A percentile compares a stretch with the other conserved stretches of the same genome.
phyloP scores from a whole-genome alignment of 129 eudicot species.

The Glebionis coronaria region DNA sequence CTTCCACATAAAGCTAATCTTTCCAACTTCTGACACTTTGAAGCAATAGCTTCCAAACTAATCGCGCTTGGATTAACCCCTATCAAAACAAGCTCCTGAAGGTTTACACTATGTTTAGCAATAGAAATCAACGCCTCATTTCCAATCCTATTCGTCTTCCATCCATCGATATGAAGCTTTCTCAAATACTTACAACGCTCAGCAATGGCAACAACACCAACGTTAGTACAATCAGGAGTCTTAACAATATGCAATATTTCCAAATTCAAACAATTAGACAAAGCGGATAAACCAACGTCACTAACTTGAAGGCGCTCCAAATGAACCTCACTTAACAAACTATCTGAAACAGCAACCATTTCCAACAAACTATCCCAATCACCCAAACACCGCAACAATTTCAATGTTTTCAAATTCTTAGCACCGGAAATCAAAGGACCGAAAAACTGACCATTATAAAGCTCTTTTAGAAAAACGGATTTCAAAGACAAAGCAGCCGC shows the following conservation, averaged over 20 bases:
- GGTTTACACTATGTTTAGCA: slow-evolving; percentile 31
- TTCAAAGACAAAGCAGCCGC: slow-evolving; percentile 38
- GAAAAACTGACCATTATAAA: slow-evolving; percentile 55
- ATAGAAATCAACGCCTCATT: slow-evolving; percentile 34
- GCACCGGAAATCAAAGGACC: slow-evolving; percentile 52
- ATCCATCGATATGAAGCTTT: slow-evolving; percentile 45
- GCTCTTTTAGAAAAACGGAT: slow-evolving; percentile 49
- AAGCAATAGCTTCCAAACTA: slow-evolving; percentile 41
- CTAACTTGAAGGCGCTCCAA: slow-evolving; percentile 40
- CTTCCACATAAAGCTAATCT: slow-evolving; percentile 45
- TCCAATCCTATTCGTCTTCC: slow-evolving; percentile 43
- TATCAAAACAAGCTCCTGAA: slow-evolving; percentile 40
- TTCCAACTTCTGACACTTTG: slow-evolving; percentile 36
- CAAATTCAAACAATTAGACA: slow-evolving; percentile 30
- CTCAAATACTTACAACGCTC: slow-evolving; percentile 29
- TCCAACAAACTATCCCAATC: slow-evolving; percentile 60
- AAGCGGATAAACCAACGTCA: slow-evolving; percentile 28
- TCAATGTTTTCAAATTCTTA: slow-evolving; percentile 49
- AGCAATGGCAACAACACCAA: slow-evolving; percentile 30
- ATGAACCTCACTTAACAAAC: slow-evolving; percentile 30
- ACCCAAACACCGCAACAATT: slow-evolving; percentile 52
- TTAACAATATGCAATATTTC: slow-evolving; percentile 39
- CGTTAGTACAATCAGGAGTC: slow-evolving; percentile 37
- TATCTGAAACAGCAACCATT: slow-evolving; percentile 21
- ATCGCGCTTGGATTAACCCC: slow-evolving; percentile 33